A percentile compares a stretch with the other conserved stretches of the same genome.
Conservation (phyloP, 1,139 yeast genomes). For the Pneumocystis carinii region DNA sequence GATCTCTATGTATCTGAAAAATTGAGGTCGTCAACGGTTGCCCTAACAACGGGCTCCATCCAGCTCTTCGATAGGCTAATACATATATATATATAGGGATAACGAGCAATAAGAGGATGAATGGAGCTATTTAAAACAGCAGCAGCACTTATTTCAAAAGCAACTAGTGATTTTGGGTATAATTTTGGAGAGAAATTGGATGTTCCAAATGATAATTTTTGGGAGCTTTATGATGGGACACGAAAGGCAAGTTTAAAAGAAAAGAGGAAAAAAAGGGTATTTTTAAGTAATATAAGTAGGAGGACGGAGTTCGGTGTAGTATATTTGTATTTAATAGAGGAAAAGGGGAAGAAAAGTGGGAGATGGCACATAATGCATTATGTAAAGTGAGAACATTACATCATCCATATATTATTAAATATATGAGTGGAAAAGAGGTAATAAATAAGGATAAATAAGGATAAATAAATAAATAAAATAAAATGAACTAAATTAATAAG, state of each 20-base stretch:
- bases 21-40: no score
- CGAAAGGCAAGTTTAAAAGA: slow-evolving; percentile 11
- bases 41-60: no score
- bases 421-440: slow-evolving; percentile 50
- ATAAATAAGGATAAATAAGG: neutral
- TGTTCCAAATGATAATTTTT: slow-evolving; percentile 15
- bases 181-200: slow-evolving; percentile 14
- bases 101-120: no score
- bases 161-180: slow-evolving; percentile 7
- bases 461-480: no score
- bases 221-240: slow-evolving; percentile 16
- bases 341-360: slow-evolving; percentile 27
- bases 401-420: slow-evolving; percentile 61
- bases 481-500: no score
- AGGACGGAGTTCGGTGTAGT: slow-evolving; percentile 32
- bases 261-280: neutral
- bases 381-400: slow-evolving; percentile 52
- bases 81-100: no score
- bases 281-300: slow-evolving; percentile 15
- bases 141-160: neutral
- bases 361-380: slow-evolving; percentile 49
- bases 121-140: slow-evolving; percentile 2
- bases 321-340: slow-evolving; percentile 48
- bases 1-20: no score
- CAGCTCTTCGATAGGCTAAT: no score